phyloP scores from a whole-genome alignment of 2,329 filamentous ascomycete species.

The Phyllosticta citribraziliensis region DNA sequence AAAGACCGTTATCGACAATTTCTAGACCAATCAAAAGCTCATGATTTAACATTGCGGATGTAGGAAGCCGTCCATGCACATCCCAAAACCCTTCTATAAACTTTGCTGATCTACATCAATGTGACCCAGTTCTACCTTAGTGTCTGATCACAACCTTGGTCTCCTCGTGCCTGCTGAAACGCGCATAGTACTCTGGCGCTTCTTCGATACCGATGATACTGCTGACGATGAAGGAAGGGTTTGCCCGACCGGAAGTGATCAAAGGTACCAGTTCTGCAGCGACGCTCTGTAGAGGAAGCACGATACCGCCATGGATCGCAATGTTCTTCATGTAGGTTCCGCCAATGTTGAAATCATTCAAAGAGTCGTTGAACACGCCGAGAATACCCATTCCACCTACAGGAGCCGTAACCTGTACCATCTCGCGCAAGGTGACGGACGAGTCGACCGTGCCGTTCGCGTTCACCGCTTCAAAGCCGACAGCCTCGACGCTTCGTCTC shows the following conservation, averaged over 20 bases:
- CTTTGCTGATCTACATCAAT: too few relatives aligned
- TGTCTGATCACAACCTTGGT: constrained; percentile 19
- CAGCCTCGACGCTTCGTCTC: constrained; percentile 10
- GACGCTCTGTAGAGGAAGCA: too few relatives aligned
- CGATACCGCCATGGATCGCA: too few relatives aligned
- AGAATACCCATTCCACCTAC: constrained; percentile 22
- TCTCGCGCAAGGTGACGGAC: constrained; percentile 17
- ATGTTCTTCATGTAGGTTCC: too few relatives aligned
- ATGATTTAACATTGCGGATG: too few relatives aligned
- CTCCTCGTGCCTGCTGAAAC: constrained; percentile 14
- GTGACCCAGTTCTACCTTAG: too few relatives aligned
- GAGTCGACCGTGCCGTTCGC: constrained; percentile 14
- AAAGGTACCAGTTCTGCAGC: constrained; percentile 12
- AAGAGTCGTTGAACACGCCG: too few relatives aligned
- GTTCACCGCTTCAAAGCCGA: constrained; percentile 14
- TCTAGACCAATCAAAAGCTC: too few relatives aligned
- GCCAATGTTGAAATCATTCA: too few relatives aligned
- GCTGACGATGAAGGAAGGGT: constrained; percentile 14
- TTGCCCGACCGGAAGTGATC: constrained; percentile 13
- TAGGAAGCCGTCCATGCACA: too few relatives aligned
- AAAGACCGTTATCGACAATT: too few relatives aligned
- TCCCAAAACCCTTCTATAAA: too few relatives aligned
- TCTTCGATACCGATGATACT: constrained; percentile 15
- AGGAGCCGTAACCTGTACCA: constrained; percentile 19
- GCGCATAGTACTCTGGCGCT: constrained; percentile 15